A percentile compares a stretch with the other conserved stretches of the same genome.
Conservation (phyloP, 371 early-diverging fungal species). For the Syncephalastrum racemosum region DNA sequence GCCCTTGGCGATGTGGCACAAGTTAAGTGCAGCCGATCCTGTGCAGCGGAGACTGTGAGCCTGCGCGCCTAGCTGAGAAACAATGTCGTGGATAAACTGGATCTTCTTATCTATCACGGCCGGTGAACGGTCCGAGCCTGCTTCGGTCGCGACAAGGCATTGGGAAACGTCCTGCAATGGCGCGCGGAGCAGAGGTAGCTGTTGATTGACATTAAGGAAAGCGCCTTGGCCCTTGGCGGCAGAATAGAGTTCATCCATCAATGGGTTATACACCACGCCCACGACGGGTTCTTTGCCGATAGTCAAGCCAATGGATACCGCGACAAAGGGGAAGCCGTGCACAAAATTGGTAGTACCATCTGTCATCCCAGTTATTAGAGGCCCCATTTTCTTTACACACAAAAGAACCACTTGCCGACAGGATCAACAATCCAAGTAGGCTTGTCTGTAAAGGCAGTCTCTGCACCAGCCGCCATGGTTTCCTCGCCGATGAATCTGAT, state of each 20-base stretch:
- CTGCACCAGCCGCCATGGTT: constrained; percentile 63
- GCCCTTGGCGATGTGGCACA: constrained; percentile 84
- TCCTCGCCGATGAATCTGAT: constrained; percentile 88
- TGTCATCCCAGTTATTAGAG: constrained; percentile 17
- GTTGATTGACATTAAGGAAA: constrained; percentile 55
- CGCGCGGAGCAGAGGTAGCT: constrained; percentile 58
- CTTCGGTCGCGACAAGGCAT: constrained; percentile 81
- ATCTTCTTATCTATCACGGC: constrained; percentile 67
- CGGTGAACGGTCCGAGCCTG: constrained; percentile 72
- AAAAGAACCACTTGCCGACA: constrained; percentile 50
- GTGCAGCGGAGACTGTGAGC: constrained; percentile 77
- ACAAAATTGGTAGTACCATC: constrained; percentile 93
- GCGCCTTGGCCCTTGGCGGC: constrained; percentile 71
- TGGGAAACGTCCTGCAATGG: constrained; percentile 60
- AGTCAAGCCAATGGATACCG: constrained; percentile 83
- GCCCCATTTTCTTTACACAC: background rate
- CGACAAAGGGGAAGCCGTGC: constrained; percentile 86
- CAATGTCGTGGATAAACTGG: constrained; percentile 56
- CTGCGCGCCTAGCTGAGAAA: constrained; percentile 30
- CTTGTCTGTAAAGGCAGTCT: constrained; percentile 60
- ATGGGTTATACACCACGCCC: constrained; percentile 92
- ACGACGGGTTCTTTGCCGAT: constrained; percentile 73
- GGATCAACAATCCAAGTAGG: constrained; percentile 95
- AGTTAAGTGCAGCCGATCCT: constrained; percentile 81
- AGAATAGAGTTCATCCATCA: constrained; percentile 78